Percentiles rank a stretch among this genome's conserved stretches.
phyloP scores from a whole-genome alignment of 805 yeast species.

The Wickerhamomyces chambardii region DNA sequence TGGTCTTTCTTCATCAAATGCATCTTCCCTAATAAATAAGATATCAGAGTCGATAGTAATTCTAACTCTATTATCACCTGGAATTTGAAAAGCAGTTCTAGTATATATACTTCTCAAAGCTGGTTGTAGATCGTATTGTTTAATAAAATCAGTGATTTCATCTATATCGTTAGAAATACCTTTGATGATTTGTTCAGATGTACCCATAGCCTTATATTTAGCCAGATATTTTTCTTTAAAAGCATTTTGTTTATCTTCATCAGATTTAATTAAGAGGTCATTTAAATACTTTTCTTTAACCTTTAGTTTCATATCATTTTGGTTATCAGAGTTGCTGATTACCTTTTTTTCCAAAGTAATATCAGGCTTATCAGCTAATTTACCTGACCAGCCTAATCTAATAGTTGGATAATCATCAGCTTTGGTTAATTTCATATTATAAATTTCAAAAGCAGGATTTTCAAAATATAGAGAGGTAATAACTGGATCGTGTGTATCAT shows the following conservation, averaged over 20 bases:
- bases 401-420: constrained; percentile 63
- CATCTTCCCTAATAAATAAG: constrained; percentile 81
- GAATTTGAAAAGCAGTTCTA: constrained; percentile 95
- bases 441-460: constrained; percentile 71
- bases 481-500: constrained; percentile 59
- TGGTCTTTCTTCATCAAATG: constrained; percentile 78
- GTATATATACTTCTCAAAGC: constrained; percentile 79
- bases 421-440: constrained; percentile 75
- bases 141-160: constrained; percentile 54
- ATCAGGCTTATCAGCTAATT: constrained; percentile 66
- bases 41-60: constrained; percentile 87
- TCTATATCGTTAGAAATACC: constrained; percentile 46
- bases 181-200: constrained; percentile 40
- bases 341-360: constrained; percentile 74
- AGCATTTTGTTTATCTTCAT: constrained; percentile 18
- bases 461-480: constrained; percentile 87
- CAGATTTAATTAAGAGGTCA: constrained; percentile 52
- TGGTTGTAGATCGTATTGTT: constrained; percentile 67
- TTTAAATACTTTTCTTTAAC: constrained; percentile 79
- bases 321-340: constrained; percentile 42
- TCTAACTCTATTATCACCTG: constrained; percentile 92
- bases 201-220: constrained; percentile 57
- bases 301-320: constrained; percentile 54
- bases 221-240: constrained; percentile 39
- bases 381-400: constrained; percentile 88